phyloP scores from a whole-genome alignment of 1,284 basidiomycete species.

The Cryptococcus jaspeensis region DNA sequence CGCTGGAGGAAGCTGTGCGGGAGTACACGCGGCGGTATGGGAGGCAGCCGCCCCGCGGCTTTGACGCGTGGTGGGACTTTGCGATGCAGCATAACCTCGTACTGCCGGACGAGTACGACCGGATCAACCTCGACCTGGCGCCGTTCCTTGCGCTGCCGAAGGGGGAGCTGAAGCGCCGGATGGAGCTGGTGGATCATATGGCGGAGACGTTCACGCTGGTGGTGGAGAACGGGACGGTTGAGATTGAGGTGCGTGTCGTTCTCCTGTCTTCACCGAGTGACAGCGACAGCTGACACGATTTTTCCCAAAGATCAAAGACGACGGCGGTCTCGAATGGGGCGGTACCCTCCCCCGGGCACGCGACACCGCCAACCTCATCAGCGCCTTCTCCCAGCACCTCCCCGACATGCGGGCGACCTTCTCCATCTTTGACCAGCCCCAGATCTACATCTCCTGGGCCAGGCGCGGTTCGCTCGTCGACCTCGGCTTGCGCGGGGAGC shows the following conservation, averaged over 20 bases:
- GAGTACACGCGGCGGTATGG: constrained; percentile 76
- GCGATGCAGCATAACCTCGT: constrained; percentile 67
- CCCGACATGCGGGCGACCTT: constrained; percentile 52
- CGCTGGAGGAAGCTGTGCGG: constrained; percentile 66
- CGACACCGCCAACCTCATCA: constrained; percentile 45
- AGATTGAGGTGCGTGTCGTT: constrained; percentile 30
- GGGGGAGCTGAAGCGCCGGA: constrained; percentile 66
- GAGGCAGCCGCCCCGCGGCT: constrained; percentile 77
- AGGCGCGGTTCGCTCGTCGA: constrained; percentile 49
- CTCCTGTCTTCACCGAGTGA: neutral
- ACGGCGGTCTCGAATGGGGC: constrained; percentile 41
- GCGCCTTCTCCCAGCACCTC: constrained; percentile 43
- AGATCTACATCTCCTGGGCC: constrained; percentile 53
- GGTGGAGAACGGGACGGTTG: constrained; percentile 34
- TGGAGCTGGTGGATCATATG: constrained; percentile 55
- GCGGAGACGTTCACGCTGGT: constrained; percentile 45
- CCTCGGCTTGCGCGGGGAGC: constrained; percentile 49
- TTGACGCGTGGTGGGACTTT: constrained; percentile 85
- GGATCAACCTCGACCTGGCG: constrained; percentile 70
- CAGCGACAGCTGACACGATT: neutral
- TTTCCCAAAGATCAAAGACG: constrained; percentile 32
- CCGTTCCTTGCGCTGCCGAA: constrained; percentile 76
- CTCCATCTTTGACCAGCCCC: constrained; percentile 54
- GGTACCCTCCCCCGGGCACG: constrained; percentile 41
- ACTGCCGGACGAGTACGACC: constrained; percentile 86